These are phyloP conservation scores for Cystoderma amianthinum DNA, from an alignment of 768 basidiomycete species.

Conservation along the genomic window DNA sequence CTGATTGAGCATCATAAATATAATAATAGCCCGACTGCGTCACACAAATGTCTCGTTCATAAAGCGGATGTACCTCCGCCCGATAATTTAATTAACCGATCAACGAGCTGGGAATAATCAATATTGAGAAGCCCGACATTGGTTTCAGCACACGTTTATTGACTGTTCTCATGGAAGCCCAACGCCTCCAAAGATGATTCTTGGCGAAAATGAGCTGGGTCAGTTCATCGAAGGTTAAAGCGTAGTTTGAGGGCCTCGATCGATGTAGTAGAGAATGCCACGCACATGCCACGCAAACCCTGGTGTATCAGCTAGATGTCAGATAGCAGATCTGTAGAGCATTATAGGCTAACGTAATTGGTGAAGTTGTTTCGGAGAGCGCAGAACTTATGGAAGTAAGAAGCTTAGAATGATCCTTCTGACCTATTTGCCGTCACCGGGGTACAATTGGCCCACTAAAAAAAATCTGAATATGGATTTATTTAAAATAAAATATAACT, in stretches of 20 bases:
- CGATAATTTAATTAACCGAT: background rate
- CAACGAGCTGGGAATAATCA: background rate
- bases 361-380: background rate
- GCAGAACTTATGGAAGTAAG: background rate
- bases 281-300: background rate
- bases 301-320: background rate
- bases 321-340: background rate
- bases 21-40: no score
- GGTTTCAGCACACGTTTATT: background rate
- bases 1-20: background rate
- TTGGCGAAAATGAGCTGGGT: background rate
- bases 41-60: no score
- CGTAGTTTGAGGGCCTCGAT: background rate
- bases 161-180: background rate
- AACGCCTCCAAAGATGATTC: background rate
- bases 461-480: no score
- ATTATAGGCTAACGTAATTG: background rate
- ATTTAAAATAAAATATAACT: no score
- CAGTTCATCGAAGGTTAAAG: background rate
- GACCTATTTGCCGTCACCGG: background rate
- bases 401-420: background rate
- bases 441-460: no score
- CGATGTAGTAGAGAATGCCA: background rate
- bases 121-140: background rate
- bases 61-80: background rate